Evolutionary conservation across 805 yeast species (phyloP).

Genomic region (Yueomyces sinensis): DNA sequence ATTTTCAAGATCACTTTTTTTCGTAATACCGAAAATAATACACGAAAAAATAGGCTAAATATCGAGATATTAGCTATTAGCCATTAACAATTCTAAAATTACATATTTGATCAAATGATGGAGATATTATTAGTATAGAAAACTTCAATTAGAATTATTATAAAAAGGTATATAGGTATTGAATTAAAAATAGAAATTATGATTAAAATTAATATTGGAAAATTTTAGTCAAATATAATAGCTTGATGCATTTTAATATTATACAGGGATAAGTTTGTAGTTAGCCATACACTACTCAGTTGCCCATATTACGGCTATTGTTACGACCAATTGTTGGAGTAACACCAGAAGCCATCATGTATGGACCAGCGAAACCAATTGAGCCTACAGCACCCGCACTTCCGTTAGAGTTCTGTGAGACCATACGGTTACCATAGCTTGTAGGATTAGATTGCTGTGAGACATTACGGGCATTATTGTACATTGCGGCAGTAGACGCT

Average conservation of each 20-base stretch:
- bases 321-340: conserved; percentile 31
- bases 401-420: background rate
- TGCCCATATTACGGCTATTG: conserved; percentile 3
- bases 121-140: too few relatives aligned
- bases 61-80: too few relatives aligned
- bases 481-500: background rate
- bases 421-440: background rate
- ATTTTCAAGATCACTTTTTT: too few relatives aligned
- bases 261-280: background rate
- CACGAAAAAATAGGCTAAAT: too few relatives aligned
- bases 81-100: too few relatives aligned
- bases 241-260: background rate
- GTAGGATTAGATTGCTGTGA: background rate
- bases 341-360: conserved; percentile 49
- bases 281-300: background rate
- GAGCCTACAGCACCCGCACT: conserved; percentile 9
- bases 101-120: too few relatives aligned
- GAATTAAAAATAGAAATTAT: background rate
- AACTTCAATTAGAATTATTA: too few relatives aligned
- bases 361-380: conserved; percentile 54
- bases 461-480: background rate
- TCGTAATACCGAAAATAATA: too few relatives aligned
- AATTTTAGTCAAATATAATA: background rate
- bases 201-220: background rate
- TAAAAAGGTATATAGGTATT: too few relatives aligned